Conservation (phyloP, 2,329 filamentous ascomycete genomes). For the Zarea fungicola region DNA sequence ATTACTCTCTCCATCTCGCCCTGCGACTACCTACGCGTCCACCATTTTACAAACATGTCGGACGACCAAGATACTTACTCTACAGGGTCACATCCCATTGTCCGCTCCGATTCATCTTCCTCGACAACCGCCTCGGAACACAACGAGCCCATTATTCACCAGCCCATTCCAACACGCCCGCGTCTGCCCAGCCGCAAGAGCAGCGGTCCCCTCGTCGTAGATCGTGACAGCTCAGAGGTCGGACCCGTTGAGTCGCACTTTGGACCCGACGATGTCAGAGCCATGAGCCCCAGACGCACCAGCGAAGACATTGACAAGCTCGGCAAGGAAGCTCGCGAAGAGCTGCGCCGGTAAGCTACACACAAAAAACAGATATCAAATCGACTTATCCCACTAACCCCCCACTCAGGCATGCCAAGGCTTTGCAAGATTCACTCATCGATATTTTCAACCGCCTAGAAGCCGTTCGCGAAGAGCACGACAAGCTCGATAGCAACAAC, state of each 20-base stretch:
- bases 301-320: slow-evolving; percentile 87
- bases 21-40: not conserved
- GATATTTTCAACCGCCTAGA: slow-evolving; percentile 92
- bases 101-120: slow-evolving; percentile 32
- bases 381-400: not conserved
- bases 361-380: not conserved
- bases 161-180: slow-evolving; percentile 55
- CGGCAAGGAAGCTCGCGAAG: slow-evolving; percentile 72
- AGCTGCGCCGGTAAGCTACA: slow-evolving; percentile 49
- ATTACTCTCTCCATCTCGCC: not conserved
- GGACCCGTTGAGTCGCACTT: slow-evolving; percentile 70
- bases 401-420: slow-evolving; percentile 76
- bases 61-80: slow-evolving; percentile 19
- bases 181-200: slow-evolving; percentile 68
- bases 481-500: slow-evolving; percentile 95
- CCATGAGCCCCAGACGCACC: slow-evolving; percentile 90
- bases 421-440: slow-evolving; percentile 81
- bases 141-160: slow-evolving; percentile 38
- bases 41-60: slow-evolving; percentile 14
- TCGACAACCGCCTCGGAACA: slow-evolving; percentile 31
- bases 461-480: slow-evolving; percentile 87
- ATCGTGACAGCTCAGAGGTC: slow-evolving; percentile 67
- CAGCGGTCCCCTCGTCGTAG: slow-evolving; percentile 77
- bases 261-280: slow-evolving; percentile 81
- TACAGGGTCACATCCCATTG: slow-evolving; percentile 27